Evolutionary conservation across 2,329 filamentous ascomycete genomes (phyloP).

Genomic region (Aspergillus pseudoterreus): DNA sequence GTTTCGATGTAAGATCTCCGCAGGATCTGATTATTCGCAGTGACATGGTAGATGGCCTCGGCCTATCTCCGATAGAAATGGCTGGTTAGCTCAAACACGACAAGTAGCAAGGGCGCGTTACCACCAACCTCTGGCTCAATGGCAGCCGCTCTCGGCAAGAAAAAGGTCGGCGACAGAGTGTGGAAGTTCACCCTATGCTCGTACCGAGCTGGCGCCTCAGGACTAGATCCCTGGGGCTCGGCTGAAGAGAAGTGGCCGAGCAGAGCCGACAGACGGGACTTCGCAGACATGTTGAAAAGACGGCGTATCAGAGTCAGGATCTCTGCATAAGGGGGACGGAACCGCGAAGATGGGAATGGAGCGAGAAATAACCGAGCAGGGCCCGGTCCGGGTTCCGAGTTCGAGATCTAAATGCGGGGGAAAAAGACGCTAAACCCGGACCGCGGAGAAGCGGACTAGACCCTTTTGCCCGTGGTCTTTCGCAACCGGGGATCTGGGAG

Average conservation of each 20-base stretch:
- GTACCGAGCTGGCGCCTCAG: constrained; percentile 9
- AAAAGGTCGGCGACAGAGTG: constrained; percentile 80
- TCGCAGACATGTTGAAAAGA: constrained; percentile 8
- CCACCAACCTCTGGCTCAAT: constrained; percentile 72
- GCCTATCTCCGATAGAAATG: constrained; percentile 44
- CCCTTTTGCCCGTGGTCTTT: no score
- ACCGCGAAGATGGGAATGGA: background rate
- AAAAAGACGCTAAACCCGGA: constrained; percentile 1
- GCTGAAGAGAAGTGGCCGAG: constrained; percentile 26
- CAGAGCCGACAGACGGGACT: constrained; percentile 25
- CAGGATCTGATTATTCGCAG: constrained; percentile 69
- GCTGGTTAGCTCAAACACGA: background rate
- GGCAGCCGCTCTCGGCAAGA: constrained; percentile 76
- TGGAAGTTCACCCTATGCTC: constrained; percentile 40
- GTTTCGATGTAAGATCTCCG: constrained; percentile 76
- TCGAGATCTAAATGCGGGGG: constrained; percentile 11
- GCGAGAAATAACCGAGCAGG: background rate
- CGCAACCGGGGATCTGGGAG: no score
- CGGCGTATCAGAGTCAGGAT: background rate
- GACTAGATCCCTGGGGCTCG: constrained; percentile 17
- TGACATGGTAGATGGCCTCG: constrained; percentile 80
- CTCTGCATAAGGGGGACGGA: background rate
- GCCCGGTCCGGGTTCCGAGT: background rate
- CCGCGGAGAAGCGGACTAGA: constrained; percentile 8
- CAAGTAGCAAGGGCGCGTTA: background rate